phyloP scores from a whole-genome alignment of 1,139 yeast species.

The Lodderomyces theae region DNA sequence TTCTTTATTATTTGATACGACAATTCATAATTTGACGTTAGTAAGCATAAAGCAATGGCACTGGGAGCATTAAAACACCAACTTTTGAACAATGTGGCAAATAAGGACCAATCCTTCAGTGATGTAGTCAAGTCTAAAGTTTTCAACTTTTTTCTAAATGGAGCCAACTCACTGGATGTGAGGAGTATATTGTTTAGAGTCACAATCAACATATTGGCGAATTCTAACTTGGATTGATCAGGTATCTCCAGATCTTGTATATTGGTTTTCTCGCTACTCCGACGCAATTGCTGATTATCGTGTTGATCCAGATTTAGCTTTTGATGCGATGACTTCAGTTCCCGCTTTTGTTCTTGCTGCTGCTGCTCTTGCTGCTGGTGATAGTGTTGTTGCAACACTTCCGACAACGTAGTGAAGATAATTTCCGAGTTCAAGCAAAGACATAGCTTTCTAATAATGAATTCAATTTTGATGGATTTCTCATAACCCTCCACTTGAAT shows the following conservation, averaged over 20 bases:
- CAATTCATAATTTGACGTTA: slow-evolving; percentile 86
- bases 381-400: slow-evolving; percentile 43
- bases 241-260: slow-evolving; percentile 6
- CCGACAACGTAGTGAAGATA: slow-evolving; percentile 77
- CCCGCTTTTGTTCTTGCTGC: background rate
- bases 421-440: slow-evolving; percentile 78
- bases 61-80: slow-evolving; percentile 96
- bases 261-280: background rate
- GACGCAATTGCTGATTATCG: background rate
- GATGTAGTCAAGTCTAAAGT: slow-evolving; percentile 43
- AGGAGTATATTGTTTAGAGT: slow-evolving; percentile 82
- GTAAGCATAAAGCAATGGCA: slow-evolving; percentile 76
- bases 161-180: slow-evolving; percentile 80
- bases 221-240: slow-evolving; percentile 49
- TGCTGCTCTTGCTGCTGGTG: background rate
- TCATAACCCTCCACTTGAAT: slow-evolving; percentile 50
- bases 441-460: slow-evolving; percentile 82
- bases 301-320: background rate
- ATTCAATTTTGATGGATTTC: slow-evolving; percentile 62
- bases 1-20: slow-evolving; percentile 79
- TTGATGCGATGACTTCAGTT: background rate
- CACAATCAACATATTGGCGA: slow-evolving; percentile 79
- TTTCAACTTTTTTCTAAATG: slow-evolving; percentile 65
- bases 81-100: slow-evolving; percentile 75
- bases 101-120: slow-evolving; percentile 66